Evolutionary conservation across 768 basidiomycete species (phyloP), one percentile per base, ranked within the genome.

Genomic region (Holtermanniella nyarrowii): DNA sequence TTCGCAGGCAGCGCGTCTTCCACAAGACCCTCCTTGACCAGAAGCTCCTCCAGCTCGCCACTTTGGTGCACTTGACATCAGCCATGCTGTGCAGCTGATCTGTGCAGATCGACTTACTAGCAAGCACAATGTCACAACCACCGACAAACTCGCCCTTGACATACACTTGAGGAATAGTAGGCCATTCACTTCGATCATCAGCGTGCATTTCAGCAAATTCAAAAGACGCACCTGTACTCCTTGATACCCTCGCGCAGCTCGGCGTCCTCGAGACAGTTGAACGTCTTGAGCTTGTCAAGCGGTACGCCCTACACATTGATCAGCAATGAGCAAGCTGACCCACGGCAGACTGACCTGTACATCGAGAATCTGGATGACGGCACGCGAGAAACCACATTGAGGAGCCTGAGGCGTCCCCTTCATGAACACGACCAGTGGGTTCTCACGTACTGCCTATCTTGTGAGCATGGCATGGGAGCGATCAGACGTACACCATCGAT

Each of bases 381-480:
- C 93, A 46, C 93, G 80, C 16, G 90, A 95, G 78, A 97, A 99
- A 12, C 93, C 93, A 55, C 93, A 97, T 62, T 89, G 82, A 1
- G 93, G 93, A 4, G 76, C 68, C 21, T 82, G 77, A 0, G 86
- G 88, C 14, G 85, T 88, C 10, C 95, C 95, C 69, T 99, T 99
- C 93, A 99, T 97, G 76, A 99, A 97, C 3, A 97, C 76, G 1
- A 99, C 95, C 4, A 97, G 78, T 0, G 90, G 90, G 42, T 79
- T 80, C 1, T 78, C 74, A 5, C 77, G 73, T 23, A 97, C 79
- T 2, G 90, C 89, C 59, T 80, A 58, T 3, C 0, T 22, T 16
- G 24, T 49, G 16, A 47, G 47, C 46, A 41, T 5, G 14, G n/a
- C 0, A 27, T 13, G 13, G 37, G 18, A 24, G 13, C 22, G 26